A percentile compares a stretch with the other conserved stretches of the same genome.
Conservation (phyloP, 257 asterid species). For the Leonotis leonurus region DNA sequence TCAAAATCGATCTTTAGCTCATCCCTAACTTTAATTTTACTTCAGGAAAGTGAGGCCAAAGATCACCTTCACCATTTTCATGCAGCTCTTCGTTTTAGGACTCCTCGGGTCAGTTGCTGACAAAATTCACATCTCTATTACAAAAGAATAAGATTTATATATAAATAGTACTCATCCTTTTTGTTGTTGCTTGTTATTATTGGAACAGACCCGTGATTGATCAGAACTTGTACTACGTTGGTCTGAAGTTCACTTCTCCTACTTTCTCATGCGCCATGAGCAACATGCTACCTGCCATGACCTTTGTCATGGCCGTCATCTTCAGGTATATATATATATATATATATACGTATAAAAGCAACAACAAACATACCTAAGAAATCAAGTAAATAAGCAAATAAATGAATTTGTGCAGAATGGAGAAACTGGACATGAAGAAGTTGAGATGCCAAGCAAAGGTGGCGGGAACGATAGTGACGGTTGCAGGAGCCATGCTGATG, state of each 20-base stretch:
- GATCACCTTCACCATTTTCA: constrained; percentile 68
- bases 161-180: neutral
- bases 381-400: too few relatives aligned
- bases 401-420: too few relatives aligned
- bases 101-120: constrained; percentile 98
- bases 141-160: too few relatives aligned
- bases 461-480: constrained; percentile 61
- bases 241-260: constrained; percentile 73
- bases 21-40: neutral
- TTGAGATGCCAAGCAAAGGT: constrained; percentile 73
- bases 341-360: too few relatives aligned
- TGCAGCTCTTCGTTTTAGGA: constrained; percentile 78
- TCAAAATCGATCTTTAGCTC: too few relatives aligned
- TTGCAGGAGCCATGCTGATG: constrained; percentile 83
- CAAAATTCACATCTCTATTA: too few relatives aligned
- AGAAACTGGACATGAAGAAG: constrained; percentile 55
- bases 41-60: constrained; percentile 87
- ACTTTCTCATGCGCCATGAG: constrained; percentile 90
- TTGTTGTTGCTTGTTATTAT: too few relatives aligned
- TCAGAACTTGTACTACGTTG: constrained; percentile 84
- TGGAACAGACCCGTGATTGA: constrained; percentile 93
- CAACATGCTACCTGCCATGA: constrained; percentile 92
- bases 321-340: too few relatives aligned
- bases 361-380: too few relatives aligned
- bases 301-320: constrained; percentile 72